These are phyloP conservation scores for Euphorbia tirucalli DNA, from an alignment of 345 rosid species.

Conservation along the genomic window DNA sequence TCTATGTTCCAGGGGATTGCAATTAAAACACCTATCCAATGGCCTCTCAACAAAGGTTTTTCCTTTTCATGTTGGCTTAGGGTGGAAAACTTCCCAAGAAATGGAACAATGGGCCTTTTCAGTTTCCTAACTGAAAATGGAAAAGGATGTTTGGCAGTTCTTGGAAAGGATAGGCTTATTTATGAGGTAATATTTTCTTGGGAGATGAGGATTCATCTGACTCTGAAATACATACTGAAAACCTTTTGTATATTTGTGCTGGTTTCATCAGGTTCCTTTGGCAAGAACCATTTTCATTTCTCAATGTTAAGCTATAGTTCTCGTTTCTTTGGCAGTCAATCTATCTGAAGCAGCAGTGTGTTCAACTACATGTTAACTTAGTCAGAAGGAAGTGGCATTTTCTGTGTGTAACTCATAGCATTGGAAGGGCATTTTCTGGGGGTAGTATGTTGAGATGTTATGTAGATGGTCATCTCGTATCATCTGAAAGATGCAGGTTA, in stretches of 20 bases:
- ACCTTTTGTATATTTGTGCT: background rate
- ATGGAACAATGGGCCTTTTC: conserved; percentile 80
- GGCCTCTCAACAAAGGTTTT: conserved; percentile 92
- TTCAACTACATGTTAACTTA: conserved; percentile 56
- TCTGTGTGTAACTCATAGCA: conserved; percentile 80
- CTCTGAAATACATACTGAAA: background rate
- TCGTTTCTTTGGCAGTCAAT: conserved; percentile 54
- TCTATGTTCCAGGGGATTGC: conserved; percentile 61
- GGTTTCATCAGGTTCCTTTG: background rate
- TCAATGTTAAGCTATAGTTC: conserved; percentile 13
- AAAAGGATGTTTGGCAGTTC: conserved; percentile 77
- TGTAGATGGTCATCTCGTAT: conserved; percentile 75
- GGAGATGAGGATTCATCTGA: conserved; percentile 12
- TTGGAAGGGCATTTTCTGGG: conserved; percentile 96
- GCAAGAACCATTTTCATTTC: conserved; percentile 4
- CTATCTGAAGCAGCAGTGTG: conserved; percentile 68
- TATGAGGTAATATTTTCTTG: conserved; percentile 55
- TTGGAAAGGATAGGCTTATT: conserved; percentile 64
- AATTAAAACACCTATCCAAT: conserved; percentile 76
- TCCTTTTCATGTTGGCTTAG: conserved; percentile 98
- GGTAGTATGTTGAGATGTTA: conserved; percentile 87
- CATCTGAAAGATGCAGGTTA: conserved; percentile 98
- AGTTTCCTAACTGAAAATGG: conserved; percentile 85
- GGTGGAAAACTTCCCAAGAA: conserved; percentile 74
- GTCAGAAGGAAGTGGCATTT: conserved; percentile 83